Base-by-base conservation (phyloP, 805 yeast genomes). In the Wickerhamomyces subpelliculosus region DNA sequence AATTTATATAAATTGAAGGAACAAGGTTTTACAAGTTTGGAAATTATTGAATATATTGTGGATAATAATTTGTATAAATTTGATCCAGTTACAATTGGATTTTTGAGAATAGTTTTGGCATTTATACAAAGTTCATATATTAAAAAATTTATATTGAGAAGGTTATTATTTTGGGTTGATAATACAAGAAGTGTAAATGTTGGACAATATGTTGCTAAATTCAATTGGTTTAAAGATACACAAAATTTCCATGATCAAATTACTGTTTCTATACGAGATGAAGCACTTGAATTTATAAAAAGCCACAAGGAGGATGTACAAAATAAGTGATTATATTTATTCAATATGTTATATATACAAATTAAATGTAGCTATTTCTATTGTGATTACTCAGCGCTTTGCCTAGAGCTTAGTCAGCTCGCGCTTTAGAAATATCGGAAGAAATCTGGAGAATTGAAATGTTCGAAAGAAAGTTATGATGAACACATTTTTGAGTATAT, bases 81-180 rank as follows among this genome's bases (percentile, higher is more conserved):
- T 5, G 21, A 32, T 22, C n/a, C 22, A 16, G 6, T 22, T 7
- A 31, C 33, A 3, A 11, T 32, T 3, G n/a, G 11, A 9, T 32
- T n/a, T 16, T n/a, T 23, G 6, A 24, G 22, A 33, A 18, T 33
- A 11, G 12, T 26, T 16, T 11, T 19, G 26, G 28, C 32, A 1
- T 36, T 28, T 29, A 21, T 41, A 9, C 32, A 40, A 19, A 38
- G 44, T 18, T 37, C 44, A 19, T 38, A 31, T 23, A 28, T 38
- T 13, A 31, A 30, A 20, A 31, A 22, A 13, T 38, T 22, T 21
- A 19, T 40, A 17, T 28, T 40, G 21, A 37, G 46, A 36, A 18
- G 30, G 8, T 27, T 43, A 6, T 21, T 43, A 13, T 43, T 27
- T 32, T 43, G 42, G 41, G 43, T 34, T 18, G 42, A 40, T 31